Evolutionary conservation across 2,329 filamentous ascomycete species (phyloP).

Genomic region (Metarhizium sp.): DNA sequence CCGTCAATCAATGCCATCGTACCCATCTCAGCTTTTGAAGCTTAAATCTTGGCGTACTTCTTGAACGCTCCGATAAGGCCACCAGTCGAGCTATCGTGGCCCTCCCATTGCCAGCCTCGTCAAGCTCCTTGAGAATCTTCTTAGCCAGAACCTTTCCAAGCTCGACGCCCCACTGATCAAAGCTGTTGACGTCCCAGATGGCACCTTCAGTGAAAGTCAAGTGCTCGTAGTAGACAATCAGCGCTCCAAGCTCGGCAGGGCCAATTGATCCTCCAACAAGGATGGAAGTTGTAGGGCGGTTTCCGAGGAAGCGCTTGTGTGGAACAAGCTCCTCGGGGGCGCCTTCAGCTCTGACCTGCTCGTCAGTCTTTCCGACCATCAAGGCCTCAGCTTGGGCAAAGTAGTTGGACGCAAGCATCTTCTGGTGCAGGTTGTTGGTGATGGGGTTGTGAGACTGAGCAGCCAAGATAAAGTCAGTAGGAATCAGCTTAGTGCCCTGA

Average conservation of each 20-base stretch:
- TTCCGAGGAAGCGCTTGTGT: conserved; percentile 99
- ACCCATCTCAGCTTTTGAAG: no score
- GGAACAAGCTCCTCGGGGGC: conserved; percentile 67
- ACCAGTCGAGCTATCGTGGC: conserved; percentile 81
- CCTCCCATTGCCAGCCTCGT: conserved; percentile 61
- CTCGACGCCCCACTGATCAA: conserved; percentile 99
- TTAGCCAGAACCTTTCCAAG: conserved; percentile 93
- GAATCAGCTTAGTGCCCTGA: conserved; percentile 98
- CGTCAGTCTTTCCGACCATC: conserved; percentile 82
- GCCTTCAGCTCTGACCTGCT: conserved; percentile 69
- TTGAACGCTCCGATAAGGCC: conserved; percentile 91
- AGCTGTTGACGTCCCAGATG: conserved; percentile 99
- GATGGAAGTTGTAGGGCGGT: conserved; percentile 93
- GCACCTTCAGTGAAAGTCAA: conserved; percentile 96
- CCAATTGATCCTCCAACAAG: conserved; percentile 86
- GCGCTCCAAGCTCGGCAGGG: conserved; percentile 80
- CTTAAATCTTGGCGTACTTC: conserved; percentile 50
- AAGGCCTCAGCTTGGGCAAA: conserved; percentile 82
- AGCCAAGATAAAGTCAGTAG: conserved; percentile 94
- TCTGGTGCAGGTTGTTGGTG: conserved; percentile 87
- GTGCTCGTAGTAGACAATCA: conserved; percentile 99
- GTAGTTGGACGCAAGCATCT: conserved; percentile 90
- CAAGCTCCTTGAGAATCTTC: conserved; percentile 80
- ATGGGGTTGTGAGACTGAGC: conserved; percentile 96
- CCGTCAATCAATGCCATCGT: background rate